A percentile compares a stretch with the other conserved stretches of the same genome.
phyloP scores from a whole-genome alignment of 2,329 filamentous ascomycete genomes.

The Chaetomium olivaceum region DNA sequence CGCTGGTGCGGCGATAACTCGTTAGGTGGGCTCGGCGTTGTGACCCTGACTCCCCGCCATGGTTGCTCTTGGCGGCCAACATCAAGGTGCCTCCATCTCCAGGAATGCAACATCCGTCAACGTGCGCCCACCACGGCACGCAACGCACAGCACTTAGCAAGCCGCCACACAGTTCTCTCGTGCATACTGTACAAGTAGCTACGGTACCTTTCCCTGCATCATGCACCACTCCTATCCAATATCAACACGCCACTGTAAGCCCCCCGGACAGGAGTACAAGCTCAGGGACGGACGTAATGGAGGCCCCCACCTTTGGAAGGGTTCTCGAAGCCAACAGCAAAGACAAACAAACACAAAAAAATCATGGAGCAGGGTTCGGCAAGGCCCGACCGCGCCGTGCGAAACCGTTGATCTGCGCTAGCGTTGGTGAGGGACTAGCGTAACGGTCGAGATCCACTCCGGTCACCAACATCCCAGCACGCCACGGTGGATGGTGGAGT shows the following conservation, averaged over 20 bases:
- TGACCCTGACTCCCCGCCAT: not conserved
- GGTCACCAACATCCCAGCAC: not conserved
- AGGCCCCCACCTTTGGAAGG: constrained; percentile 1
- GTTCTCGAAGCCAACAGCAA: constrained; percentile 7
- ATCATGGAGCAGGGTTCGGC: constrained; percentile 7
- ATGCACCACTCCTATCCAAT: not conserved
- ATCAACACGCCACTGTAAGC: not conserved
- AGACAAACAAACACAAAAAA: not conserved
- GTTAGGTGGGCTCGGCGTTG: not conserved
- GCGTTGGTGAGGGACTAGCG: constrained; percentile 10
- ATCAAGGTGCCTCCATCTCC: not conserved
- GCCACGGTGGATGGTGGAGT: too few relatives aligned
- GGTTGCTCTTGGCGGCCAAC: not conserved
- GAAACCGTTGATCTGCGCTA: constrained; percentile 18
- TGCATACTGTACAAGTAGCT: too few relatives aligned
- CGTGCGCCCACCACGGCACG: not conserved
- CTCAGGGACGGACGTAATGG: not conserved
- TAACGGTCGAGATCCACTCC: constrained; percentile 13
- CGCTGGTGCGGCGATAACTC: not conserved
- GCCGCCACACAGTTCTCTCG: not conserved
- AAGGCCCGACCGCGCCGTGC: constrained; percentile 4
- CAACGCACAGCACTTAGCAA: not conserved
- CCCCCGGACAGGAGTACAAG: not conserved
- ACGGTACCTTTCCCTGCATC: not conserved
- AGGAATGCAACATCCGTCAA: constrained; percentile 9